Evolutionary conservation across 768 basidiomycete species (phyloP), one percentile per base, ranked within the genome.

Genomic region (Butyriboletus loyo): DNA sequence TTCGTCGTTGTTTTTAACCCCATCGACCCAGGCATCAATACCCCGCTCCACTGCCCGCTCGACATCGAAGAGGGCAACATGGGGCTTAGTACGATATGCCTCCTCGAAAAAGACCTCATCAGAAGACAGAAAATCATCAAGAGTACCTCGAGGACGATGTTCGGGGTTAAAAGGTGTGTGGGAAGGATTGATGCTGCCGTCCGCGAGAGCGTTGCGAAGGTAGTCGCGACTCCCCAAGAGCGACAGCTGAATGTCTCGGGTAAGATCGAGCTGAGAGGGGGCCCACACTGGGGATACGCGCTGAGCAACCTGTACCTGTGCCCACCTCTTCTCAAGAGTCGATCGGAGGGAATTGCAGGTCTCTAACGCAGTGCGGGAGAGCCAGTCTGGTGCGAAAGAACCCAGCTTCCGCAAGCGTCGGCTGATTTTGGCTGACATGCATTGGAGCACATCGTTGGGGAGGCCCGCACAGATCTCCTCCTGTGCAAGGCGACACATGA

Each of bases 351-450:
- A n/a, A n/a, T n/a, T n/a, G n/a, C n/a, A n/a, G n/a, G n/a, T n/a
- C n/a, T n/a, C n/a, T n/a, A n/a, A n/a, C n/a, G n/a, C 50, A 1
- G 67, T 55, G 6, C 42, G 72, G 66, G 63, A 82, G 73, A 39
- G 58, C 50, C 59, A 81, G 1, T 61, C 38, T 2, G 64, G 57
- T 1, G 67, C 56, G 7, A 55, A 52, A 7, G 39, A 28, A 4
- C 53, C 73, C 52, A 70, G 44, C 40, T 70, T 68, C 22, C 30
- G 40, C 37, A 65, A 36, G 8, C 65, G 64, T 34, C 63, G 66
- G 36, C 55, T 57, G 37, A 65, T 58, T 24, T 72, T 72, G 13
- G 59, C 41, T 1, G 60, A 63, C 62, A 69, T 68, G 30, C 27
- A 59, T 15, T 61, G 63, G 6, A 75, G 60, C 7, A 69, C 3